Conservation (phyloP, 1,139 yeast species). For the Suhomyces chickasaworum region DNA sequence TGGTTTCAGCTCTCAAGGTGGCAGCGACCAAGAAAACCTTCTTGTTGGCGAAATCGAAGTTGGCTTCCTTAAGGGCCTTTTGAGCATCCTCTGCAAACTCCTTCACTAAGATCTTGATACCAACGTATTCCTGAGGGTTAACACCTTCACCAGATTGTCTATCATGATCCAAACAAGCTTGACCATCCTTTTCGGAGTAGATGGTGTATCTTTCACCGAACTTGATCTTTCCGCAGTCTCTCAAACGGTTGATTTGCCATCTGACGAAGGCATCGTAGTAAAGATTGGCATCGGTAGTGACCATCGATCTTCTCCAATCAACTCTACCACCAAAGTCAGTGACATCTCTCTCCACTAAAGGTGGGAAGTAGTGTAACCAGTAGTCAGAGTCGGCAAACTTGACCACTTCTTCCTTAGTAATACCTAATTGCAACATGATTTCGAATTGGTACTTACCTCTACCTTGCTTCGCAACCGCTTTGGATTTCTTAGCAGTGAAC, state of each 20-base stretch:
- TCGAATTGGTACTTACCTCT: constrained; percentile 93
- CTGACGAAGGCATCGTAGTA: constrained; percentile 93
- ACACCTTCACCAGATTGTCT: constrained; percentile 98
- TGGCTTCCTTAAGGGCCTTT: constrained; percentile 48
- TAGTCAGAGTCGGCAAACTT: constrained; percentile 86
- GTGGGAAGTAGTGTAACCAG: constrained; percentile 94
- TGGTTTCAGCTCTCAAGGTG: constrained; percentile 97
- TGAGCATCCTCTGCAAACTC: constrained; percentile 64
- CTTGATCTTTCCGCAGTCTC: constrained; percentile 85
- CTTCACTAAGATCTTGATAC: constrained; percentile 76
- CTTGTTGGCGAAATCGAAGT: constrained; percentile 52
- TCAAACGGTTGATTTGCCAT: constrained; percentile 94
- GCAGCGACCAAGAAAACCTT: constrained; percentile 89
- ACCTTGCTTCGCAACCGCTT: constrained; percentile 91
- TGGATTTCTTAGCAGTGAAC: constrained; percentile 88
- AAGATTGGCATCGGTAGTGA: constrained; percentile 93
- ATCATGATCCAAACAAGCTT: constrained; percentile 99
- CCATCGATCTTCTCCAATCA: constrained; percentile 97
- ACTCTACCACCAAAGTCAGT: constrained; percentile 86
- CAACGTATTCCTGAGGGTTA: constrained; percentile 94
- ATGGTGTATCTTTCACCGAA: constrained; percentile 98
- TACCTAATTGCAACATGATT: constrained; percentile 92
- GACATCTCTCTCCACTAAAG: constrained; percentile 81
- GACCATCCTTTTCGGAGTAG: constrained; percentile 96
- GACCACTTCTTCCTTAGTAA: constrained; percentile 76